A percentile compares a stretch with the other conserved stretches of the same genome.
Conservation (phyloP, 768 basidiomycete species). For the Exidia glandulosa region DNA sequence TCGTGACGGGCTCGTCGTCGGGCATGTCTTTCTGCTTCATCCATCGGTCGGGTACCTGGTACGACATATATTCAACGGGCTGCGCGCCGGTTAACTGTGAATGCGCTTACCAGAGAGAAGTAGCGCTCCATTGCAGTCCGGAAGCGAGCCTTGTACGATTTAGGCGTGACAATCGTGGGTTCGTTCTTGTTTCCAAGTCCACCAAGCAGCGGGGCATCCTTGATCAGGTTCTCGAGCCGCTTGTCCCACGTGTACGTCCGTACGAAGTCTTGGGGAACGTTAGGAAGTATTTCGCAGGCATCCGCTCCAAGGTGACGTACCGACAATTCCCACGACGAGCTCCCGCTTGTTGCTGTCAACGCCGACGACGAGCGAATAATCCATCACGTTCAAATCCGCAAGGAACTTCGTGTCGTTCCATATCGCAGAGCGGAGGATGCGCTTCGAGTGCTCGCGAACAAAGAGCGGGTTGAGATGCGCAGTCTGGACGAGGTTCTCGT, state of each 20-base stretch:
- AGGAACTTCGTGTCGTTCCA: slow-evolving; percentile 95
- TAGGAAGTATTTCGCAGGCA: no score
- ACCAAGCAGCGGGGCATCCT: slow-evolving; percentile 85
- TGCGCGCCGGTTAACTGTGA: not conserved
- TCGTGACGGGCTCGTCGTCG: not conserved
- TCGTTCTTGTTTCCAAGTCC: slow-evolving; percentile 69
- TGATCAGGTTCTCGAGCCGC: slow-evolving; percentile 96
- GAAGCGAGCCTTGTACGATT: slow-evolving; percentile 84
- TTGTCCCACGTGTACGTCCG: slow-evolving; percentile 98
- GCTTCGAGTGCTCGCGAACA: slow-evolving; percentile 91
- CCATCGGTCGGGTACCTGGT: slow-evolving; percentile 79
- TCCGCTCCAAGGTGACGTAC: no score
- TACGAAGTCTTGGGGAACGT: no score
- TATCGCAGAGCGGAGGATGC: slow-evolving; percentile 79
- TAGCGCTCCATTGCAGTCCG: slow-evolving; percentile 83
- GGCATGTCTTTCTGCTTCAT: slow-evolving; percentile 48
- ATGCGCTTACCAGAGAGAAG: slow-evolving; percentile 59
- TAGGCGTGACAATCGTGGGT: slow-evolving; percentile 94
- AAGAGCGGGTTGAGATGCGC: slow-evolving; percentile 85
- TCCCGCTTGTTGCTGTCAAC: slow-evolving; percentile 85
- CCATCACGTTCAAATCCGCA: slow-evolving; percentile 91
- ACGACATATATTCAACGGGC: not conserved
- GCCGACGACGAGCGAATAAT: slow-evolving; percentile 92
- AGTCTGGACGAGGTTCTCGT: slow-evolving; percentile 89
- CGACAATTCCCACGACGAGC: slow-evolving; percentile 91